Percentiles rank a stretch among this genome's conserved stretches.
Evolutionary conservation across 2,329 filamentous ascomycete genomes (phyloP).

Genomic region (Neonectria magnoliae): DNA sequence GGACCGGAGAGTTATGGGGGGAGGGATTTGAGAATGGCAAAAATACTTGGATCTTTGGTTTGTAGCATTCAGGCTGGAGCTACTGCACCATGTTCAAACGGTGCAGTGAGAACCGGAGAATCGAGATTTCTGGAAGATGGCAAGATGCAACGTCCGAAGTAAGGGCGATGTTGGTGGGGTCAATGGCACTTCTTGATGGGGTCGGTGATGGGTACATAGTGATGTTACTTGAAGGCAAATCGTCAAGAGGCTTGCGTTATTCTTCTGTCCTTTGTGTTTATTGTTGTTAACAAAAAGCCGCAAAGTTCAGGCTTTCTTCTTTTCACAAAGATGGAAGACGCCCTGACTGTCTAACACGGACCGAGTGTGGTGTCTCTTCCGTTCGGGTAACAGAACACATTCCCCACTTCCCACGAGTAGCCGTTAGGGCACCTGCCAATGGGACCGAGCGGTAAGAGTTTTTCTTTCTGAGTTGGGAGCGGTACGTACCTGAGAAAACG

Average conservation of each 20-base stretch:
- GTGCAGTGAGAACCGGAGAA: constrained; percentile 1
- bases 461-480: constrained; percentile 19
- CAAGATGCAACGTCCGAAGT: constrained; percentile 18
- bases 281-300: constrained; percentile 26
- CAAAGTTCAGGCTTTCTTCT: constrained; percentile 20
- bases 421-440: constrained; percentile 23
- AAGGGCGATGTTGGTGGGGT: constrained; percentile 12
- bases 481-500: constrained; percentile 3
- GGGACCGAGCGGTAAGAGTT: constrained; percentile 9
- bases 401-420: constrained; percentile 2
- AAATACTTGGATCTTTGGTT: not conserved
- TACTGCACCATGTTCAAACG: constrained; percentile 11
- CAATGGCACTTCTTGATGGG: not conserved
- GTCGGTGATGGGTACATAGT: not conserved
- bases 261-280: constrained; percentile 9
- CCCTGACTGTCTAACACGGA: not conserved
- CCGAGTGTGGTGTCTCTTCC: constrained; percentile 35
- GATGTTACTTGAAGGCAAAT: constrained; percentile 2
- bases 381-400: not conserved
- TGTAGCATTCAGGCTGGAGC: not conserved
- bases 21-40: not conserved
- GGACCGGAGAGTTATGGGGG: not conserved
- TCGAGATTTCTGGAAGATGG: constrained; percentile 1
- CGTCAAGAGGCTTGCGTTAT: constrained; percentile 9
- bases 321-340: not conserved